A percentile compares a stretch with the other conserved stretches of the same genome.
These are phyloP conservation scores for Prototheca wickerhamii DNA, from an alignment of 163 green algal genomes.

Conservation along the genomic window DNA sequence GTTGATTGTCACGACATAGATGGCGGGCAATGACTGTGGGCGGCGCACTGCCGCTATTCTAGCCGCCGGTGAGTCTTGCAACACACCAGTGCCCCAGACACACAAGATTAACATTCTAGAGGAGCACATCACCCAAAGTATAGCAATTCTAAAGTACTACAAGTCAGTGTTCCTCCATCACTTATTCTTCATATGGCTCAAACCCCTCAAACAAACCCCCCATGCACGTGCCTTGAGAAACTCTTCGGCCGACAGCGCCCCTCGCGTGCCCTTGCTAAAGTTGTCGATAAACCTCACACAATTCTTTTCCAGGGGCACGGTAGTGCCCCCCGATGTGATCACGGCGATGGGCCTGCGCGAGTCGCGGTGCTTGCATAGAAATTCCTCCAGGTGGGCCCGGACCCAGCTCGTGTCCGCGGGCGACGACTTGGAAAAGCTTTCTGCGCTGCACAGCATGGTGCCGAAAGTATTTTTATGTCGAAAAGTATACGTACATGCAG, in stretches of 20 bases:
- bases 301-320: slow-evolving; percentile 85
- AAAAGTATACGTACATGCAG: too few species aligned
- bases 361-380: neutral
- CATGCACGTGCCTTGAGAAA: slow-evolving; percentile 48
- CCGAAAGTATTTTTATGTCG: neutral
- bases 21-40: neutral
- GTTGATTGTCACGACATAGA: neutral
- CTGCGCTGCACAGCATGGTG: neutral
- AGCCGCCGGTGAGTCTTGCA: neutral
- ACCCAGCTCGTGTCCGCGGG: neutral
- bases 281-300: slow-evolving; percentile 99
- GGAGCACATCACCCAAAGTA: neutral
- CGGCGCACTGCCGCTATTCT: neutral
- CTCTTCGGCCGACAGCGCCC: slow-evolving; percentile 76
- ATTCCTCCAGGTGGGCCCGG: neutral
- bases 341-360: too few species aligned
- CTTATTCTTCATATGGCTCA: neutral
- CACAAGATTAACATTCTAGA: neutral
- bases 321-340: slow-evolving; percentile 94
- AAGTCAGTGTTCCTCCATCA: neutral
- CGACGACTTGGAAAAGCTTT: neutral
- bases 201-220: slow-evolving; percentile 14
- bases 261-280: slow-evolving; percentile 84
- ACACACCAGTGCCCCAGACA: neutral
- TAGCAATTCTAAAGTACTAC: neutral